Evolutionary conservation across 805 yeast genomes (phyloP).

Genomic region (Ogataea chonburiensis): DNA sequence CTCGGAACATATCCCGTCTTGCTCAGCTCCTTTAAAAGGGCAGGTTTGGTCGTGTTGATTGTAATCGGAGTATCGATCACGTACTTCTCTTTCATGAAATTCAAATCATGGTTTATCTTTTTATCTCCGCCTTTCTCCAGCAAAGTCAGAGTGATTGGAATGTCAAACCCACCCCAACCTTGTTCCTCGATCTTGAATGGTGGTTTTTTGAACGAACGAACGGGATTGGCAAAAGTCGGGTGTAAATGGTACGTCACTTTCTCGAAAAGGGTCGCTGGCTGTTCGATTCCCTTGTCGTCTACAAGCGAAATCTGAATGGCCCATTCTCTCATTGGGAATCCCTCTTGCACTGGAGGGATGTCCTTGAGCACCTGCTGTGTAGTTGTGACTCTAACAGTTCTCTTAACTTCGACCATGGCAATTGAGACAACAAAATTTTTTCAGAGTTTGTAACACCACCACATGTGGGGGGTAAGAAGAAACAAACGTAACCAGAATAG

Average conservation of each 20-base stretch:
- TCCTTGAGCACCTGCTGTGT: conserved; percentile 79
- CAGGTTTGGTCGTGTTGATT: conserved; percentile 74
- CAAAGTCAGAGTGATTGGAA: conserved; percentile 72
- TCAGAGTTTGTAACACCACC: background rate
- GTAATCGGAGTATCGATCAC: conserved; percentile 72
- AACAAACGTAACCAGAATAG: no score
- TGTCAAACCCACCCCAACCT: conserved; percentile 98
- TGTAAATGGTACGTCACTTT: conserved; percentile 91
- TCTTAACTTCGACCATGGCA: conserved; percentile 55
- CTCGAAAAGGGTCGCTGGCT: conserved; percentile 86
- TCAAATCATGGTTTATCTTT: conserved; percentile 83
- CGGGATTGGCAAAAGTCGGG: conserved; percentile 92
- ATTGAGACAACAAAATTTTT: conserved; percentile 12
- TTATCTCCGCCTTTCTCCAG: conserved; percentile 88
- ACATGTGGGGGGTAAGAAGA: conserved; percentile 2
- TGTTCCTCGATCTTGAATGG: conserved; percentile 89
- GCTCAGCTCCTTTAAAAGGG: conserved; percentile 64
- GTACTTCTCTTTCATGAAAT: conserved; percentile 76
- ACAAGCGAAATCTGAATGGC: conserved; percentile 71
- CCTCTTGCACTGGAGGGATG: conserved; percentile 81
- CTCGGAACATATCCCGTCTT: conserved; percentile 82
- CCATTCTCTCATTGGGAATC: conserved; percentile 95
- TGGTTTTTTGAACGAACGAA: conserved; percentile 70
- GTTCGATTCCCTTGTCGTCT: conserved; percentile 75
- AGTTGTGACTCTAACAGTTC: conserved; percentile 86